Conservation (phyloP, 2,329 filamentous ascomycete genomes). For the Exophiala aquamarina region DNA sequence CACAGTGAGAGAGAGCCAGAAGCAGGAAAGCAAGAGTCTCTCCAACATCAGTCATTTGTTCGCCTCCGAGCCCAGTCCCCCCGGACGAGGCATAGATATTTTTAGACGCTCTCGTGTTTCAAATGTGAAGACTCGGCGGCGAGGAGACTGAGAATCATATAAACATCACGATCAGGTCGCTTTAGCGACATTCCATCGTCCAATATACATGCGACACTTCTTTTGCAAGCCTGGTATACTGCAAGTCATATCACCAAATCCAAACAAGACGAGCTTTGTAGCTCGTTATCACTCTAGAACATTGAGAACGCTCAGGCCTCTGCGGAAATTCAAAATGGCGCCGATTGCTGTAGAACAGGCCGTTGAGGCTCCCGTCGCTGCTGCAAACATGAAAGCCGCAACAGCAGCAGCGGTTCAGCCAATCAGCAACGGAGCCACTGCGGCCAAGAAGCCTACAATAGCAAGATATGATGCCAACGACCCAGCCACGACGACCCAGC, state of each 20-base stretch:
- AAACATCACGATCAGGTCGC: neutral
- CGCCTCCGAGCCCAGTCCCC: too few relatives aligned
- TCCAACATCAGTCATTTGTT: too few relatives aligned
- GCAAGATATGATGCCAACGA: slow-evolving; percentile 20
- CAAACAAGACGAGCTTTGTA: neutral
- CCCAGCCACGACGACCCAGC: slow-evolving; percentile 16
- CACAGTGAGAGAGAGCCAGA: too few relatives aligned
- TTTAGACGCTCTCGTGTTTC: too few relatives aligned
- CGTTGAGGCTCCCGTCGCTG: too few relatives aligned
- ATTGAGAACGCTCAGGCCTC: neutral
- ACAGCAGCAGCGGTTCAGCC: neutral
- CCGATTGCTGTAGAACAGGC: slow-evolving; percentile 18
- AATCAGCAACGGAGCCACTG: neutral
- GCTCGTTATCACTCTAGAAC: neutral
- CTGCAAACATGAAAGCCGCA: too few relatives aligned
- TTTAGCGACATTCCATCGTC: neutral
- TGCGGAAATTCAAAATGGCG: slow-evolving; percentile 10
- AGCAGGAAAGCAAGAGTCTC: too few relatives aligned
- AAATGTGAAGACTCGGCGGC: too few relatives aligned
- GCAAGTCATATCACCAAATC: too few relatives aligned
- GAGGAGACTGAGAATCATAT: too few relatives aligned
- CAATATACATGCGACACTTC: neutral
- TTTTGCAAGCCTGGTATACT: neutral
- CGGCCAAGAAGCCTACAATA: slow-evolving; percentile 6
- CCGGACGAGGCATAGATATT: too few relatives aligned